Evolutionary conservation across 2,329 filamentous ascomycete genomes (phyloP).

Genomic region (Hypoxylon sp.): DNA sequence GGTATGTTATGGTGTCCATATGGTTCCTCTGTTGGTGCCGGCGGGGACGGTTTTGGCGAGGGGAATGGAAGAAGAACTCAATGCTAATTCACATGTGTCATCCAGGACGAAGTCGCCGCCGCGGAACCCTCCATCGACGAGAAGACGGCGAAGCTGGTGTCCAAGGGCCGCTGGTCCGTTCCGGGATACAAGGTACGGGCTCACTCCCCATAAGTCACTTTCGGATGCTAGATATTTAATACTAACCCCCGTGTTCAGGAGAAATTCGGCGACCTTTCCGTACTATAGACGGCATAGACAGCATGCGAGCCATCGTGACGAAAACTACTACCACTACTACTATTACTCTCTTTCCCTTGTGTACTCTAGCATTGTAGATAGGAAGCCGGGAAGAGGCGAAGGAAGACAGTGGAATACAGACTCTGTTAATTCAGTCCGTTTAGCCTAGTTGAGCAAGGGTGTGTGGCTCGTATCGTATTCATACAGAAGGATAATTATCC

Average conservation of each 20-base stretch:
- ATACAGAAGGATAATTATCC: too few relatives aligned
- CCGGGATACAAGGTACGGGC: conserved; percentile 94
- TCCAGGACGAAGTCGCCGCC: conserved; percentile 91
- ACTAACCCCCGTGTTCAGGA: conserved; percentile 77
- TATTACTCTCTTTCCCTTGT: conserved; percentile 65
- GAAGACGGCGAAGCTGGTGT: conserved; percentile 94
- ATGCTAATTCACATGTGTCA: conserved; percentile 52
- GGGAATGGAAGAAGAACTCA: conserved; percentile 19
- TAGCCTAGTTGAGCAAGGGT: conserved; percentile 5
- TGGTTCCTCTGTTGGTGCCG: neutral
- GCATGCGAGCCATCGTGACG: conserved; percentile 51
- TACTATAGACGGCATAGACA: conserved; percentile 81
- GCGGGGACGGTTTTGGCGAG: neutral
- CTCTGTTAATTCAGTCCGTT: conserved; percentile 38
- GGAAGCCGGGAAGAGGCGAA: conserved; percentile 56
- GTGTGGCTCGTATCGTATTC: conserved; percentile 28
- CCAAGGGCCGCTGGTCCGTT: conserved; percentile 98
- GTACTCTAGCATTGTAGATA: conserved; percentile 82
- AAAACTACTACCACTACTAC: conserved; percentile 31
- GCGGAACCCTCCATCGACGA: conserved; percentile 97
- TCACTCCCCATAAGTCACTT: conserved; percentile 28
- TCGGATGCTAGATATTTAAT: conserved; percentile 12
- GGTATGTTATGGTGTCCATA: conserved; percentile 71
- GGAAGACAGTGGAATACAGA: conserved; percentile 47
- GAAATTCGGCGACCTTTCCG: conserved; percentile 97